A percentile compares a stretch with the other conserved stretches of the same genome.
Evolutionary conservation across 2,329 filamentous ascomycete genomes (phyloP).

Genomic region (Dactylellina haptotyla): DNA sequence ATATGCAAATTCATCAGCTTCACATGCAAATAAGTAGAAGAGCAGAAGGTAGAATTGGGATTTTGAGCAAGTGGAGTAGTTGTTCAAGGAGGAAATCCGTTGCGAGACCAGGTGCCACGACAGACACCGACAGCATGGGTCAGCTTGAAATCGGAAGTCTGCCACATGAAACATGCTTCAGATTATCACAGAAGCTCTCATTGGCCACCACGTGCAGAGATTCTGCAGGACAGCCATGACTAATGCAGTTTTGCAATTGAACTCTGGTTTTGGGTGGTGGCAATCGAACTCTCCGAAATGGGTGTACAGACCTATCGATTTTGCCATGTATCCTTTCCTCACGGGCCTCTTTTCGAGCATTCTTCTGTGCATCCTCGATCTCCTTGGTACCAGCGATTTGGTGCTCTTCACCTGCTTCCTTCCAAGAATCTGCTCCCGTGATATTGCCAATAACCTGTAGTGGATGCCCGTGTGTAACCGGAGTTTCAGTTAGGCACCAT

Average conservation of each 20-base stretch:
- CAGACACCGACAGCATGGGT: slow-evolving; percentile 41
- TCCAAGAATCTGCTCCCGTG: slow-evolving; percentile 37
- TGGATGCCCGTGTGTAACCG: slow-evolving; percentile 36
- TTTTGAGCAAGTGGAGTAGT: slow-evolving; percentile 3
- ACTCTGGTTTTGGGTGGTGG: neutral
- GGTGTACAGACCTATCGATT: slow-evolving; percentile 37
- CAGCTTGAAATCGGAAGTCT: slow-evolving; percentile 1
- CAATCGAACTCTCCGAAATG: neutral
- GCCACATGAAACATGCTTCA: slow-evolving; percentile 37
- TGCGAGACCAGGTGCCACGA: slow-evolving; percentile 49
- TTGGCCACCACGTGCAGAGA: slow-evolving; percentile 14
- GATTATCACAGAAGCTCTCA: neutral
- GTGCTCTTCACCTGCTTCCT: slow-evolving; percentile 11
- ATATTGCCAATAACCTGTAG: slow-evolving; percentile 28
- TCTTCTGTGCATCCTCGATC: slow-evolving; percentile 23
- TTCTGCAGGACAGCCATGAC: slow-evolving; percentile 5
- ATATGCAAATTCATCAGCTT: slow-evolving; percentile 24
- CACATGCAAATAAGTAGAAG: slow-evolving; percentile 17
- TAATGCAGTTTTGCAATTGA: slow-evolving; percentile 21
- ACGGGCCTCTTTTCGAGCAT: slow-evolving; percentile 19
- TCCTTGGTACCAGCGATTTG: slow-evolving; percentile 9
- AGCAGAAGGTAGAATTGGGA: slow-evolving; percentile 3
- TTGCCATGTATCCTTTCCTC: slow-evolving; percentile 26
- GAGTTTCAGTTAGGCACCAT: neutral
- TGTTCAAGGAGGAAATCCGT: slow-evolving; percentile 2